phyloP scores from a whole-genome alignment of 2,329 filamentous ascomycete species.

The Coniella vitis region DNA sequence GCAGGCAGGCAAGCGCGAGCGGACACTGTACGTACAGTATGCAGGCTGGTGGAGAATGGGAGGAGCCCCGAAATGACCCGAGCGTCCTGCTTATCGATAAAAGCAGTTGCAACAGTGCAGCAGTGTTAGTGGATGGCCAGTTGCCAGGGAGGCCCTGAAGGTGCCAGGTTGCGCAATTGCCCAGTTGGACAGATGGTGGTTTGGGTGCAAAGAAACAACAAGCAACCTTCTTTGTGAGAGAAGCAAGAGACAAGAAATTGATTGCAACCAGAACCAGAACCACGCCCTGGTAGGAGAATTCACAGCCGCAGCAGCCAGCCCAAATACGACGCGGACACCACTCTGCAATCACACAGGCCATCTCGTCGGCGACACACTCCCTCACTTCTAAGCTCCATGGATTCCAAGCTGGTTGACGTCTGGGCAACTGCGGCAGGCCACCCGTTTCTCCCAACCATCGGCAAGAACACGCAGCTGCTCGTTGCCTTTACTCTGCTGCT shows the following conservation, averaged over 20 bases:
- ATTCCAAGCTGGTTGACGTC: constrained; percentile 77
- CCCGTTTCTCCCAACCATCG: constrained; percentile 73
- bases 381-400: constrained; percentile 41
- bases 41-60: not conserved
- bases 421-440: constrained; percentile 89
- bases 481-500: constrained; percentile 72
- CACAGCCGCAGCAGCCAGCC: too few relatives aligned
- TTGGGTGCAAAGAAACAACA: not conserved
- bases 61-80: not conserved
- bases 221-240: too few relatives aligned
- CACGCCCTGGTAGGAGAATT: too few relatives aligned
- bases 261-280: too few relatives aligned
- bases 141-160: not conserved
- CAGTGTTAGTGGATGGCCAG: not conserved
- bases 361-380: not conserved
- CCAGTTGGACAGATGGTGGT: not conserved
- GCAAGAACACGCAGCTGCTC: constrained; percentile 78
- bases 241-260: too few relatives aligned
- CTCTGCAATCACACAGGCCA: too few relatives aligned
- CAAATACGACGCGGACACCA: too few relatives aligned
- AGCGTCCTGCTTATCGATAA: not conserved
- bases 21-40: not conserved
- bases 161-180: not conserved
- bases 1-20: not conserved
- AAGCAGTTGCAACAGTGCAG: too few relatives aligned